These are phyloP conservation scores for Stevia rebaudiana DNA, from an alignment of 140 eudicot genomes.

Conservation along the genomic window DNA sequence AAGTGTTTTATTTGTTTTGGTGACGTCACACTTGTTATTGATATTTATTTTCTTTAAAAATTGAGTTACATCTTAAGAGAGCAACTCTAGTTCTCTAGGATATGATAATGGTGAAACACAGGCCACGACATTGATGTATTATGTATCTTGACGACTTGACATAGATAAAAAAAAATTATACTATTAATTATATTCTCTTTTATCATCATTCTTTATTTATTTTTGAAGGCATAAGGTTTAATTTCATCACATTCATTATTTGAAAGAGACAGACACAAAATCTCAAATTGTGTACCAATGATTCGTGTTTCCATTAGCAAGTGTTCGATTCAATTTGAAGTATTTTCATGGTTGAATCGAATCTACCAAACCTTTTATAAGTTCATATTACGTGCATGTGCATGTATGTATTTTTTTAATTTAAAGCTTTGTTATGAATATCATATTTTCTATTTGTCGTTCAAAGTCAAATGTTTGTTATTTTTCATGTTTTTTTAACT, in stretches of 20 bases:
- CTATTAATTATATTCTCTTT: slow-evolving; percentile 1
- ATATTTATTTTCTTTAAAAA: too few relatives aligned
- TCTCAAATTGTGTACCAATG: slow-evolving; percentile 10
- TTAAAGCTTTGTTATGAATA: too few relatives aligned
- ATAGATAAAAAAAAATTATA: background rate
- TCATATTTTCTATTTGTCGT: too few relatives aligned
- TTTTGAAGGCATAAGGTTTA: slow-evolving; percentile 2
- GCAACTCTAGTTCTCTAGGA: too few relatives aligned
- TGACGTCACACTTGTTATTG: too few relatives aligned
- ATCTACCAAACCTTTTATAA: background rate
- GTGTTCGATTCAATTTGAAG: slow-evolving; percentile 4
- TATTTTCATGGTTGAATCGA: background rate
- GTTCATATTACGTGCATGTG: background rate
- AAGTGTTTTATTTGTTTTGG: too few relatives aligned
- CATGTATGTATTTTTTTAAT: background rate
- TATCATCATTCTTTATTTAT: slow-evolving; percentile 1
- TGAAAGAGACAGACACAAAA: slow-evolving; percentile 16
- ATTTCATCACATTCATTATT: slow-evolving; percentile 13
- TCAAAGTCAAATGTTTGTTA: too few relatives aligned
- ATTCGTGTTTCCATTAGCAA: slow-evolving; percentile 10
- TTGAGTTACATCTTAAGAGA: too few relatives aligned
- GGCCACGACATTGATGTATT: background rate
- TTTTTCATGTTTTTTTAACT: too few relatives aligned
- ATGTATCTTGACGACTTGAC: too few relatives aligned
- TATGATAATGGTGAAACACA: too few relatives aligned